Evolutionary conservation across 345 rosid genomes (phyloP), one percentile per base, ranked within the genome.

Genomic region (Combretum micranthum): DNA sequence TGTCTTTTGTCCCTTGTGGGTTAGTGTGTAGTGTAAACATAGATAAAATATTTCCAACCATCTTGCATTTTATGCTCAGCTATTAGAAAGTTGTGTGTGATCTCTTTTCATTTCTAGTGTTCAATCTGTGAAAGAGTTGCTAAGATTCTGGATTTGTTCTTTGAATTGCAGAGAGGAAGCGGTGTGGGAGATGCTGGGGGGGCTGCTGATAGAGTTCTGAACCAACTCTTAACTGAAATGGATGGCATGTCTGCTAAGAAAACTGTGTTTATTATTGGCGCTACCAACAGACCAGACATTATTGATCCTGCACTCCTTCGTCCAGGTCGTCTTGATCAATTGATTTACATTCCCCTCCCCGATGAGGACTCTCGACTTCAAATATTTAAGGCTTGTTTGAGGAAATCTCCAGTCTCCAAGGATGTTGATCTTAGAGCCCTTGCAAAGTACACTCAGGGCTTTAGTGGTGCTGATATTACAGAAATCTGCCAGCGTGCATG

Each of bases 221-320:
- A 91, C 72, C 98, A 91, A 72, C 95, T 91, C 68, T 71, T 91
- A 61, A 91, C 98, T 2, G 96, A 91, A 75, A 91, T 91, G 98
- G 98, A 91, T 64, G 98, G 98, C 61, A 91, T 91, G 98, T 77
- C 87, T 15, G 96, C 96, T 0, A 91, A 88, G 84, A 91, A 91
- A 67, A 91, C 98, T 0, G 98, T 88, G 37, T 91, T 91, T 76
- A 91, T 91, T 14, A 91, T 91, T 44, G 98, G 98, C 21, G 95
- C 98, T 20, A 91, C 98, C 43, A 90, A 90, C 80, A 73, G 97
- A 43, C 97, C 96, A 12, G 97, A 90, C 61, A 88, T 91, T 51
- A 91, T 91, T 0, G 98, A 91, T 67, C 85, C 98, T 23, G 96
- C 98, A 20, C 95, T 91, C 62, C 75, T 91, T 46, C 86, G 96